phyloP scores from a whole-genome alignment of 108 stramenopile species.

The Nitzschia palea region DNA sequence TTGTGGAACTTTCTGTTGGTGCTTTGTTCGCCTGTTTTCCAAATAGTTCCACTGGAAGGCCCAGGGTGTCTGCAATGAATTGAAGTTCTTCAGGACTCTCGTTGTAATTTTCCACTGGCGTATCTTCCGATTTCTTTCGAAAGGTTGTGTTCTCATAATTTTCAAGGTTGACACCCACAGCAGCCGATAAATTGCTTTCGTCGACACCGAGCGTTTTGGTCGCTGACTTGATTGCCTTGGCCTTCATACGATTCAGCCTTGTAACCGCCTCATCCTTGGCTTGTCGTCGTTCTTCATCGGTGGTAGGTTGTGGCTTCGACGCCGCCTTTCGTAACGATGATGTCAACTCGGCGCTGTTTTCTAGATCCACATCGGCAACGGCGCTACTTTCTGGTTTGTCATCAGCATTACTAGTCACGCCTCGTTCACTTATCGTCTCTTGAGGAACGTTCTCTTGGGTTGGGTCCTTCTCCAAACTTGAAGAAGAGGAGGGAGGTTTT shows the following conservation, averaged over 20 bases:
- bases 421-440: too few species aligned
- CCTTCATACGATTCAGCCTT: constrained; percentile 2
- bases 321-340: neutral
- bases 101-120: neutral
- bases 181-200: neutral
- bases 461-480: too few species aligned
- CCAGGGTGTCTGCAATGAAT: neutral
- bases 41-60: neutral
- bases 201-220: neutral
- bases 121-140: neutral
- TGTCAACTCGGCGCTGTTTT: neutral
- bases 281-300: neutral
- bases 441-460: too few species aligned
- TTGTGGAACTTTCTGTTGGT: neutral
- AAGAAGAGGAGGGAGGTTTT: too few species aligned
- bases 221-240: constrained; percentile 1
- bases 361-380: too few species aligned
- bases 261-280: neutral
- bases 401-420: too few species aligned
- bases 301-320: neutral
- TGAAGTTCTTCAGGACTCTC: neutral
- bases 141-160: neutral
- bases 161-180: neutral
- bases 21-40: neutral
- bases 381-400: too few species aligned